These are phyloP conservation scores for Fragaria iinumae DNA, from an alignment of 306 rosid genomes.

Conservation along the genomic window DNA sequence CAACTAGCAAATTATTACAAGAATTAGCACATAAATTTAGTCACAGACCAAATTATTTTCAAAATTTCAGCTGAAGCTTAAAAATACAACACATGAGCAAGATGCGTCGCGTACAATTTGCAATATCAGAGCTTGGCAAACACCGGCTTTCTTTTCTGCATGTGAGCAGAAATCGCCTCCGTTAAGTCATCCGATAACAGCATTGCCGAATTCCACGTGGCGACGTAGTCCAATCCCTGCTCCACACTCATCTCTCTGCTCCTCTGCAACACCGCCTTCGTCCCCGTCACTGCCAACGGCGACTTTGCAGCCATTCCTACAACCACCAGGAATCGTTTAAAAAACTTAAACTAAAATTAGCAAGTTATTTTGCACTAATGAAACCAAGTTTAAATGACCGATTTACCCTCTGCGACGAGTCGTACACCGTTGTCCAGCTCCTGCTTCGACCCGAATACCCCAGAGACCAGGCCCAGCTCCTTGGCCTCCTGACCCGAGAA, in stretches of 20 bases:
- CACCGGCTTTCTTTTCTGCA: constrained; percentile 58
- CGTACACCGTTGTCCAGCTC: constrained; percentile 48
- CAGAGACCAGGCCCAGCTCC: constrained; percentile 63
- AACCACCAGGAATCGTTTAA: not conserved
- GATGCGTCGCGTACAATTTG: not conserved
- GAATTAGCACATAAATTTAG: not conserved
- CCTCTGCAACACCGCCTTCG: constrained; percentile 68
- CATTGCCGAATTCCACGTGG: constrained; percentile 74
- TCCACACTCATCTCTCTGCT: constrained; percentile 71
- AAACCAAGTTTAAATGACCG: not conserved
- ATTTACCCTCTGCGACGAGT: constrained; percentile 52
- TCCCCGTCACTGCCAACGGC: constrained; percentile 70
- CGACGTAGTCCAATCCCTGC: constrained; percentile 83
- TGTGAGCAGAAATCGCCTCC: constrained; percentile 54
- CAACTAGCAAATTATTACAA: not conserved
- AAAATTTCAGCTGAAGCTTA: not conserved
- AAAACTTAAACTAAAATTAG: not conserved
- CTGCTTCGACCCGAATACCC: constrained; percentile 42
- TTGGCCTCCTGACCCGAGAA: constrained; percentile 76
- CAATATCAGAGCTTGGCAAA: constrained; percentile 65
- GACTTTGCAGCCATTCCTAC: constrained; percentile 72
- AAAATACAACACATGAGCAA: not conserved
- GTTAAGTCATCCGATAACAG: constrained; percentile 56
- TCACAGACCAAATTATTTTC: not conserved
- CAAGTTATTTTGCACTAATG: not conserved